Evolutionary conservation across 2,329 filamentous ascomycete species (phyloP).

Genomic region (Penicillium sp.): DNA sequence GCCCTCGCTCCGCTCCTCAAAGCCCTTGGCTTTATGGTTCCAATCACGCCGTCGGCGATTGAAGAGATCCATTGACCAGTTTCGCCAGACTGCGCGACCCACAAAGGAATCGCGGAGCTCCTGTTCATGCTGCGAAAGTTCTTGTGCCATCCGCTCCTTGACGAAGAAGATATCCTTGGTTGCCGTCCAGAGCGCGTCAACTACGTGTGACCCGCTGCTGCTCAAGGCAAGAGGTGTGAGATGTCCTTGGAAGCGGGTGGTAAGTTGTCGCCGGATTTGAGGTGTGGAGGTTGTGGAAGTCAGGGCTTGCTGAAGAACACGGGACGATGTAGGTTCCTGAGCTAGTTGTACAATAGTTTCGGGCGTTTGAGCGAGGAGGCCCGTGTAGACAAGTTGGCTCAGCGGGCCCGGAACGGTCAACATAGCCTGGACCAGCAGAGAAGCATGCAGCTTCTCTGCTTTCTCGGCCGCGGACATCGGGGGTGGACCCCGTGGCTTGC

Average conservation of each 20-base stretch:
- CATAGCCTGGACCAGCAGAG: conserved; percentile 76
- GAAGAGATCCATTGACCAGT: conserved; percentile 72
- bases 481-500: conserved; percentile 13
- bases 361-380: conserved; percentile 60
- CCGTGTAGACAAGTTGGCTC: conserved; percentile 68
- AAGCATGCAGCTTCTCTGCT: conserved; percentile 70
- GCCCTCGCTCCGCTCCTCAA: conserved; percentile 31
- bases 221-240: conserved; percentile 62
- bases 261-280: conserved; percentile 62
- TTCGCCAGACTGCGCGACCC: conserved; percentile 68
- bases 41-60: conserved; percentile 63
- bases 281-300: conserved; percentile 52
- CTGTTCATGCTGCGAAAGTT: conserved; percentile 60
- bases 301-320: conserved; percentile 64
- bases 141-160: conserved; percentile 65
- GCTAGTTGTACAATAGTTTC: conserved; percentile 64
- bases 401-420: conserved; percentile 70
- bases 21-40: conserved; percentile 60
- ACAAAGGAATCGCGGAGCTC: conserved; percentile 62
- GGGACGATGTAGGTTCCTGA: conserved; percentile 58
- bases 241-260: conserved; percentile 62
- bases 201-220: conserved; percentile 63
- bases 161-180: conserved; percentile 65
- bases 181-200: conserved; percentile 65
- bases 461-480: conserved; percentile 50